These are phyloP conservation scores for Plectosphaerella plurivora DNA, from an alignment of 2,329 filamentous ascomycete genomes.

Conservation along the genomic window DNA sequence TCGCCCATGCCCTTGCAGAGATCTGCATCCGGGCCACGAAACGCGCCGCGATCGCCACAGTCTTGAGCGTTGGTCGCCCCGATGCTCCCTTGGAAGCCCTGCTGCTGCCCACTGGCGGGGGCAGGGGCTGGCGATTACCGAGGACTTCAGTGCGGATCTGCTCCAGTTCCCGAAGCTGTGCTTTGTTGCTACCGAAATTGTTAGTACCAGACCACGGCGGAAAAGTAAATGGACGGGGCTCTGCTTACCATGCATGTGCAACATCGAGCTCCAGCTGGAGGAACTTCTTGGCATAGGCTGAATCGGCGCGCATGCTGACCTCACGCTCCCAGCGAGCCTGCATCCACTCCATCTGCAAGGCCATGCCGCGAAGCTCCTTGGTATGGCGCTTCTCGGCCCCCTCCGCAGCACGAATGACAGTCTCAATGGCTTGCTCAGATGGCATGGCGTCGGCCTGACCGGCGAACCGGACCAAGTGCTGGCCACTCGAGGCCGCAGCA, in stretches of 20 bases:
- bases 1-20: constrained; percentile 42
- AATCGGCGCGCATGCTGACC: constrained; percentile 71
- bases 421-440: constrained; percentile 50
- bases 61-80: constrained; percentile 29
- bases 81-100: constrained; percentile 11
- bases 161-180: constrained; percentile 79
- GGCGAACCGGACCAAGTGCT: constrained; percentile 22
- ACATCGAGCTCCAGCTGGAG: constrained; percentile 75
- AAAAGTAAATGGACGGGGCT: constrained; percentile 20
- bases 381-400: constrained; percentile 65
- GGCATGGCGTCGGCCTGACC: constrained; percentile 24
- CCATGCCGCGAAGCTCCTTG: constrained; percentile 75
- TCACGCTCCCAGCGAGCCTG: constrained; percentile 77
- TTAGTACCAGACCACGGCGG: constrained; percentile 12
- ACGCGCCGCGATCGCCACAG: constrained; percentile 42
- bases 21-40: constrained; percentile 49
- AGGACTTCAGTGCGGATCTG: constrained; percentile 59
- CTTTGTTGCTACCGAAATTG: constrained; percentile 69
- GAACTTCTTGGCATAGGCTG: constrained; percentile 83
- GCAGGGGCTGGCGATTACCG: constrained; percentile 30
- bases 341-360: constrained; percentile 88
- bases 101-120: constrained; percentile 19
- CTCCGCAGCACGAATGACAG: constrained; percentile 53
- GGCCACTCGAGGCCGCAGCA: constrained; percentile 25
- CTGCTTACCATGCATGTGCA: constrained; percentile 88